Evolutionary conservation across 129 eudicot genomes (phyloP).

Genomic region (Flaveria sonorensis): DNA sequence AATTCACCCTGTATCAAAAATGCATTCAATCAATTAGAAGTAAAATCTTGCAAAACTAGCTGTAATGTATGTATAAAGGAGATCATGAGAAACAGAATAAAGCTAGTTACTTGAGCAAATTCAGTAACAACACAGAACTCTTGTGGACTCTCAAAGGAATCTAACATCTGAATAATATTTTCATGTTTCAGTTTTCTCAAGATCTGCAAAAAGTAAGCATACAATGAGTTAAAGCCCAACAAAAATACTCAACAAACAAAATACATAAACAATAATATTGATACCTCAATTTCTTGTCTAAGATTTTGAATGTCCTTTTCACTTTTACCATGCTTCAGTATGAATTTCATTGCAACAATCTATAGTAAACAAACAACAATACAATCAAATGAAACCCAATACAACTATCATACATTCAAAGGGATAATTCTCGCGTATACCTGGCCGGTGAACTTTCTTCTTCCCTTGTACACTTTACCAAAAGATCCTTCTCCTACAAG

Average conservation of each 20-base stretch:
- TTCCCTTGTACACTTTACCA: slow-evolving; percentile 91
- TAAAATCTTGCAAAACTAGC: slow-evolving; percentile 1
- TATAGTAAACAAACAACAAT: slow-evolving; percentile 23
- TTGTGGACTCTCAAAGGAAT: slow-evolving; percentile 89
- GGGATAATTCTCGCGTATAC: slow-evolving; percentile 26
- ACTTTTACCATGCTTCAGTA: slow-evolving; percentile 88
- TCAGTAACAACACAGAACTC: slow-evolving; percentile 97
- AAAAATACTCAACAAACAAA: neutral
- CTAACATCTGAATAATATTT: slow-evolving; percentile 93
- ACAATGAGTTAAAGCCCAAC: neutral
- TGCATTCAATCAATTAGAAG: neutral
- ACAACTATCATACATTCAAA: neutral
- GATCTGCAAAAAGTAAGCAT: slow-evolving; percentile 49
- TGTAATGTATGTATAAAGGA: too few species aligned
- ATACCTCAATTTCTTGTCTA: slow-evolving; percentile 95
- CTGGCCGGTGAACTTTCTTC: slow-evolving; percentile 84
- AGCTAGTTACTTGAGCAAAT: slow-evolving; percentile 69
- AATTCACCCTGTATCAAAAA: slow-evolving; percentile 68
- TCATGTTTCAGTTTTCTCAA: slow-evolving; percentile 92
- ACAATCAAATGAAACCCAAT: neutral
- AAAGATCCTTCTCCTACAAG: slow-evolving; percentile 97
- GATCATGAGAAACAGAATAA: neutral
- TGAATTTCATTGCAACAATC: slow-evolving; percentile 97
- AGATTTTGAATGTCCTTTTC: slow-evolving; percentile 86
- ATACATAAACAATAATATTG: neutral